Conservation (phyloP, 208 protist genomes). For the Trypanosomatidae sp. region DNA sequence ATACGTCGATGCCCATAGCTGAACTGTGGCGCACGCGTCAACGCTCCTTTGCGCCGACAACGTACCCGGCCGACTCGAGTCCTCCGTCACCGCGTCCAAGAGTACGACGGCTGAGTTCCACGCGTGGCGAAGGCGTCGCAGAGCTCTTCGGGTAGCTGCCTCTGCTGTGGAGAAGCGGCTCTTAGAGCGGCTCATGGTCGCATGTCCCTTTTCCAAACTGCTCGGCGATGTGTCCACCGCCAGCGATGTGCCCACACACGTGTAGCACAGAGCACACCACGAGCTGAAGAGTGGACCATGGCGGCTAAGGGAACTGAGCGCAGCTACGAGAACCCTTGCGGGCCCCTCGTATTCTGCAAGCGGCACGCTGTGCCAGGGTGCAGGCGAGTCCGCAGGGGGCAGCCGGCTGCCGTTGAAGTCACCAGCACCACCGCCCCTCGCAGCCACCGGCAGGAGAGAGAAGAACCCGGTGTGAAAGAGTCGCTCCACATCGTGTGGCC, state of each 20-base stretch:
- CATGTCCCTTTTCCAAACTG: not conserved
- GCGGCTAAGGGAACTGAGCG: constrained; percentile 7
- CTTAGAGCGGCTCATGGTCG: not conserved
- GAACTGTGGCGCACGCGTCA: not conserved
- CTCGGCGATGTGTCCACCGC: not conserved
- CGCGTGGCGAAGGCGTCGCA: constrained; percentile 6
- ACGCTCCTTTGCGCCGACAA: not conserved
- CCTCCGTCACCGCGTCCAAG: not conserved
- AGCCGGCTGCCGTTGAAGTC: not conserved
- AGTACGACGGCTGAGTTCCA: constrained; percentile 14
- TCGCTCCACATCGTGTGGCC: constrained; percentile 16
- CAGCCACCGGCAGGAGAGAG: constrained; percentile 8
- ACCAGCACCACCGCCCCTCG: not conserved
- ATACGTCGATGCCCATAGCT: constrained; percentile 7
- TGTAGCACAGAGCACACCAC: constrained; percentile 25
- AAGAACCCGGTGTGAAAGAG: constrained; percentile 13
- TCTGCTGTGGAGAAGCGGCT: not conserved
- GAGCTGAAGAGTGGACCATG: constrained; percentile 27
- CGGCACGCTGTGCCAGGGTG: constrained; percentile 14
- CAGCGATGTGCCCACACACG: constrained; percentile 7
- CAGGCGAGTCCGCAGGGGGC: constrained; percentile 1
- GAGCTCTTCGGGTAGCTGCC: not conserved
- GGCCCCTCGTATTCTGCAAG: not conserved
- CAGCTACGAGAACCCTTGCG: not conserved
- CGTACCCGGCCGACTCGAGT: not conserved